These are phyloP conservation scores for Akanthomyces uredinophilus DNA, from an alignment of 2,329 filamentous ascomycete genomes.

Conservation along the genomic window DNA sequence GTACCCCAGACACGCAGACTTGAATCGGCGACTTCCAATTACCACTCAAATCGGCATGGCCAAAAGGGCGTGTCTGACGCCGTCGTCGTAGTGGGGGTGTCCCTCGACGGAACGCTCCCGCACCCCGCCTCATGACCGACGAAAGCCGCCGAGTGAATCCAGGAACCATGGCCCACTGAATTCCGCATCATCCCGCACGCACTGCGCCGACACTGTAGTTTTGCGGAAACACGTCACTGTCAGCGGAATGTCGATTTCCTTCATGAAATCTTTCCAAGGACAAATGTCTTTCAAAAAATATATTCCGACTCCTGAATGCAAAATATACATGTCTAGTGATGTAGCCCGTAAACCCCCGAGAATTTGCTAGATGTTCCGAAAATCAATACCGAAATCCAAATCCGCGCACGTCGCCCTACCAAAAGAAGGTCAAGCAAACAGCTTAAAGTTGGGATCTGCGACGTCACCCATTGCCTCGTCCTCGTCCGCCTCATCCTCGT, in stretches of 20 bases:
- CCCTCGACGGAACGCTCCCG: slow-evolving; percentile 10
- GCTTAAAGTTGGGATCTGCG: slow-evolving; percentile 48
- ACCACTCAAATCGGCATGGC: not conserved
- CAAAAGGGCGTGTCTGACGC: not conserved
- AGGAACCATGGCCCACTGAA: not conserved
- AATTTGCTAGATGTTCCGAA: slow-evolving; percentile 5
- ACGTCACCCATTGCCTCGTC: slow-evolving; percentile 47
- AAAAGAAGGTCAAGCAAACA: slow-evolving; percentile 41
- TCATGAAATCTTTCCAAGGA: not conserved
- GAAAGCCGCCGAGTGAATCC: slow-evolving; percentile 5
- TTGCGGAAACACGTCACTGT: slow-evolving; percentile 2
- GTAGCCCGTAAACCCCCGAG: not conserved
- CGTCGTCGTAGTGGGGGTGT: not conserved
- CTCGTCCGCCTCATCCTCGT: slow-evolving; percentile 51
- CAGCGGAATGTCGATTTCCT: slow-evolving; percentile 6
- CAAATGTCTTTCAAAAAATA: not conserved
- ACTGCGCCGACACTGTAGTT: not conserved
- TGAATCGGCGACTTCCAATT: not conserved
- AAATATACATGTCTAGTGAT: not conserved
- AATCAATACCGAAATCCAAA: not conserved
- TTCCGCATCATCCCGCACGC: slow-evolving; percentile 8
- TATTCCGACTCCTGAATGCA: slow-evolving; percentile 9
- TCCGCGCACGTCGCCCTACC: not conserved
- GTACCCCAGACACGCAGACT: not conserved
- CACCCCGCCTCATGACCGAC: slow-evolving; percentile 9